phyloP scores from a whole-genome alignment of 2,329 filamentous ascomycete genomes.

The Xylariaceae sp. region DNA sequence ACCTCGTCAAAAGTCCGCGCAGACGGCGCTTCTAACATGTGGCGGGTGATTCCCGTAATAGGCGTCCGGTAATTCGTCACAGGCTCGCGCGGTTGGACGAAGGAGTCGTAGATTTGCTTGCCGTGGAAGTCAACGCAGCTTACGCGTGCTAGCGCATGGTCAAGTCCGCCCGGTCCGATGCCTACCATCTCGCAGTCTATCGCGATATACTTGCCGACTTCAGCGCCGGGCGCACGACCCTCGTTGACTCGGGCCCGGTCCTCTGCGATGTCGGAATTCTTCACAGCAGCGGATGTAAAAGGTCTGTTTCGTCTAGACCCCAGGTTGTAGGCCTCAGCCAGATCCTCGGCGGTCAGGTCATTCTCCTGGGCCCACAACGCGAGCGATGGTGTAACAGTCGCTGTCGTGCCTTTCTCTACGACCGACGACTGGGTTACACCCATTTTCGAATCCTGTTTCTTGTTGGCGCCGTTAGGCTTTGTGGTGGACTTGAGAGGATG shows the following conservation, averaged over 20 bases:
- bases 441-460: conserved; percentile 42
- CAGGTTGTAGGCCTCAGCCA: conserved; percentile 58
- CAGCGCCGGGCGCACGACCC: conserved; percentile 55
- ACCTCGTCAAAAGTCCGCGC: conserved; percentile 72
- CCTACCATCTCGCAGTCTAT: conserved; percentile 99
- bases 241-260: conserved; percentile 49
- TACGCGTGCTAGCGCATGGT: conserved; percentile 76
- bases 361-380: conserved; percentile 58
- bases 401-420: conserved; percentile 35
- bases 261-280: conserved; percentile 7
- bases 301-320: conserved; percentile 38
- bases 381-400: conserved; percentile 48
- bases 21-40: conserved; percentile 55
- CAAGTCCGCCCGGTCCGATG: conserved; percentile 62
- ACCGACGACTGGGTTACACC: conserved; percentile 51
- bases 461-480: conserved; percentile 12
- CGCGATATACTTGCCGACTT: conserved; percentile 83
- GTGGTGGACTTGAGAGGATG: conserved; percentile 7
- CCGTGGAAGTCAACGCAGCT: conserved; percentile 93
- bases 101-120: conserved; percentile 88
- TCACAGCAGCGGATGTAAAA: neutral
- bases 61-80: conserved; percentile 88
- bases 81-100: conserved; percentile 68
- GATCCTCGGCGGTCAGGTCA: conserved; percentile 53
- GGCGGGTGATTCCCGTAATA: conserved; percentile 74